Evolutionary conservation across 1,284 basidiomycete genomes (phyloP), one percentile per base, ranked within the genome.

Genomic region (Tremellales sp.): DNA sequence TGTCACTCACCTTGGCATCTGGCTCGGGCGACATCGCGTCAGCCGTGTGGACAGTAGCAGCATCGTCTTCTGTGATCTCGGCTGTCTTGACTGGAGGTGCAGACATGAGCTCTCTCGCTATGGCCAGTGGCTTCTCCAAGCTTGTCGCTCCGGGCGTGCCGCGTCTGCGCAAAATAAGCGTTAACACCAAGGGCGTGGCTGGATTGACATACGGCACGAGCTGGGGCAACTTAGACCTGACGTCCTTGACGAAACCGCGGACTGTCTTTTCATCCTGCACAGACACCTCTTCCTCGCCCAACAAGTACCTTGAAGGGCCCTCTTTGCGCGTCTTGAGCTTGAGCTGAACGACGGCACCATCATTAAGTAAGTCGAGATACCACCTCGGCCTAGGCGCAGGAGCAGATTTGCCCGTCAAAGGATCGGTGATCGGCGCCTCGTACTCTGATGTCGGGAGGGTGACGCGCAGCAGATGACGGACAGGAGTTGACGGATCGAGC

Each of bases 381-480:
- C 89, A 93, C 43, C 76, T 74, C 3, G 90, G 89, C 56, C 82
- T 82, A 4, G 82, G 78, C 44, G 83, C 81, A 5, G 84, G 81
- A 13, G 53, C 80, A 77, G 51, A 77, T 78, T 54, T 57, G 67
- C 87, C 83, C 2, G 85, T 89, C 56, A 92, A 73, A 7, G 89
- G 90, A 73, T 92, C 87, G 50, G 81, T 76, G 17, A 91, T 81
- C 0, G 83, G 82, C 26, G 83, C 78, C 64, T 85, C 82, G 64
- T 84, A 89, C 52, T 84, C 85, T 10, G 85, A 82, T 0, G 88
- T 90, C 2, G 89, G 89, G n/a, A 93, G 72, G 33, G 80, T 83
- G 47, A 93, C 66, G 37, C 86, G 79, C 10, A 93, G 58, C 17
- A 93, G 69, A 66, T 92, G 87, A 31, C 87, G 80, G 19, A 83